A percentile compares a stretch with the other conserved stretches of the same genome.
Conservation (phyloP, 108 stramenopile genomes). For the Nitzschia sp. region DNA sequence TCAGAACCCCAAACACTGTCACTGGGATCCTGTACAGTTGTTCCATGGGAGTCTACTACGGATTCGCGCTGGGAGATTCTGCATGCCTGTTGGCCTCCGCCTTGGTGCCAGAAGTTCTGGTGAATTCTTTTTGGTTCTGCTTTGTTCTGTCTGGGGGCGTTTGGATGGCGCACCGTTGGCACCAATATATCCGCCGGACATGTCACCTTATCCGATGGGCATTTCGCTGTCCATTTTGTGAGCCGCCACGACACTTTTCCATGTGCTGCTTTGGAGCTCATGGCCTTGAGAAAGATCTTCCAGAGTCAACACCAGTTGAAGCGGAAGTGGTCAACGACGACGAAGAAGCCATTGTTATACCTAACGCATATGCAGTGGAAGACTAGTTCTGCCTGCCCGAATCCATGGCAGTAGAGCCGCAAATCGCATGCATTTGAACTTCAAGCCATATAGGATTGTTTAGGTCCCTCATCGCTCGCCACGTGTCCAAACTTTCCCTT, state of each 20-base stretch:
- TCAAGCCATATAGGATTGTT: too few relatives aligned
- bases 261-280: too few relatives aligned
- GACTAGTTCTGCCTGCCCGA: too few relatives aligned
- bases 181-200: slow-evolving; percentile 19
- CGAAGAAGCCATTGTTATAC: too few relatives aligned
- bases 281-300: too few relatives aligned
- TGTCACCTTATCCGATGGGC: slow-evolving; percentile 27
- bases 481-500: too few relatives aligned
- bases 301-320: too few relatives aligned
- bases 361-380: too few relatives aligned
- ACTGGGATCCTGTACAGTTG: slow-evolving; percentile 20
- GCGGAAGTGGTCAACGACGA: too few relatives aligned
- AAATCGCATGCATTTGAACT: too few relatives aligned
- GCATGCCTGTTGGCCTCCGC: slow-evolving; percentile 13
- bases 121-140: neutral
- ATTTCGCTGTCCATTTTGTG: neutral
- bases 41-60: slow-evolving; percentile 12
- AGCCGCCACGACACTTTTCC: slow-evolving; percentile 20
- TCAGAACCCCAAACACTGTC: slow-evolving; percentile 10
- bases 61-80: slow-evolving; percentile 9
- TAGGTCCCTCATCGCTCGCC: too few relatives aligned
- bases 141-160: slow-evolving; percentile 17
- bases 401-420: too few relatives aligned
- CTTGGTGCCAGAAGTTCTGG: slow-evolving; percentile 7
- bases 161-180: slow-evolving; percentile 6